Conservation (phyloP, 805 yeast species). For the Candida krabiensis region DNA sequence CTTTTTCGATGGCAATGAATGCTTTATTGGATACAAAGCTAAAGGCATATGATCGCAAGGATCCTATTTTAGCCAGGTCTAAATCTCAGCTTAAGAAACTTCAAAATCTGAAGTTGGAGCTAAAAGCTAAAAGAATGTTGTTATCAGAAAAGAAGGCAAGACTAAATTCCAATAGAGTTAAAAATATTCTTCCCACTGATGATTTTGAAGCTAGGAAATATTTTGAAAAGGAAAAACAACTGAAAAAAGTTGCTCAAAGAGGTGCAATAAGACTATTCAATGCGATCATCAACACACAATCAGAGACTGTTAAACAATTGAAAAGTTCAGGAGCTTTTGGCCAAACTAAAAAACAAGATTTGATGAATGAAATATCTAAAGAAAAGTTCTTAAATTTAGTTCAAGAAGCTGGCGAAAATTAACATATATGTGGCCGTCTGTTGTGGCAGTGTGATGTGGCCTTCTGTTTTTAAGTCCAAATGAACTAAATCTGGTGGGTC, state of each 20-base stretch:
- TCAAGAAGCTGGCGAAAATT: conserved; percentile 63
- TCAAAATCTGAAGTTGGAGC: conserved; percentile 79
- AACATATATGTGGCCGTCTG: too few species aligned
- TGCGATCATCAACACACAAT: conserved; percentile 56
- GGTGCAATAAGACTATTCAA: conserved; percentile 34
- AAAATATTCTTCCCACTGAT: conserved; percentile 63
- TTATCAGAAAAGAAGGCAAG: conserved; percentile 68
- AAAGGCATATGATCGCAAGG: conserved; percentile 85
- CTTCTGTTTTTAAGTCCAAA: too few species aligned
- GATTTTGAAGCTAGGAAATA: conserved; percentile 7
- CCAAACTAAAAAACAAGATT: conserved; percentile 52
- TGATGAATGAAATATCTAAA: conserved; percentile 77
- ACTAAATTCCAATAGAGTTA: conserved; percentile 66
- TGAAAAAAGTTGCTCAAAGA: conserved; percentile 21
- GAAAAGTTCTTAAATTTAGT: conserved; percentile 88
- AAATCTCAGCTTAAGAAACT: conserved; percentile 69
- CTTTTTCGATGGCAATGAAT: conserved; percentile 78
- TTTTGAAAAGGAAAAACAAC: conserved; percentile 8
- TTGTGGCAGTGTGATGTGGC: too few species aligned
- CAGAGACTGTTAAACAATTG: conserved; percentile 52
- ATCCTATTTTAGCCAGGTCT: conserved; percentile 86
- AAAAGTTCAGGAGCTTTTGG: conserved; percentile 40
- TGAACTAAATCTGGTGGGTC: too few species aligned
- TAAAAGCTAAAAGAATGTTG: conserved; percentile 73
- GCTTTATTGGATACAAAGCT: conserved; percentile 83